Percentiles rank a stretch among this genome's conserved stretches.
Conservation (phyloP, 176 grass and related monocot genomes). For the Leersia perrieri region DNA sequence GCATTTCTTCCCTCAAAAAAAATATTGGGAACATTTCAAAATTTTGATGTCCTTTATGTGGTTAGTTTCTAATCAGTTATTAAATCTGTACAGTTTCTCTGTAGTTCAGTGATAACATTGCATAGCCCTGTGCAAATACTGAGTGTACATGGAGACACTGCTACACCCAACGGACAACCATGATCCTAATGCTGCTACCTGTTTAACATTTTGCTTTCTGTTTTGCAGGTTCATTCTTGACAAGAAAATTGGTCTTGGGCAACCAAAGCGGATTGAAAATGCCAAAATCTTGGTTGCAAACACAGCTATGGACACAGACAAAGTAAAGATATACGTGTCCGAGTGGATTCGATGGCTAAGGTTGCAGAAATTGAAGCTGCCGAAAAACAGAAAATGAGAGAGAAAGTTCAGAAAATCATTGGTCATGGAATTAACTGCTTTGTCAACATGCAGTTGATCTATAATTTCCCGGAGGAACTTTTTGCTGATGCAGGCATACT, state of each 20-base stretch:
- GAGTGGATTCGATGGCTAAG: constrained; percentile 90
- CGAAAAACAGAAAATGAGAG: constrained; percentile 96
- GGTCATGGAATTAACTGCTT: constrained; percentile 91
- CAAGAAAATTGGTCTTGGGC: constrained; percentile 97
- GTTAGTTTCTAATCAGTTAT: not conserved
- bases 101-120: not conserved
- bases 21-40: not conserved
- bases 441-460: constrained; percentile 88
- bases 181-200: not conserved
- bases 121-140: too few species aligned
- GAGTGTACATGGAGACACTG: not conserved
- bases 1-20: too few species aligned
- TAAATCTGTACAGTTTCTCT: not conserved
- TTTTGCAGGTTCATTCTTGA: constrained; percentile 89
- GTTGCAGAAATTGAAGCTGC: constrained; percentile 91
- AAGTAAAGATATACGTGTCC: constrained; percentile 98
- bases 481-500: constrained; percentile 94
- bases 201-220: not conserved
- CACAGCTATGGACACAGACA: constrained; percentile 98
- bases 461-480: constrained; percentile 94
- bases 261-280: constrained; percentile 90
- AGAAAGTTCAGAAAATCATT: constrained; percentile 96
- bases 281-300: constrained; percentile 97
- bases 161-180: not conserved
- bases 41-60: not conserved